phyloP scores from a whole-genome alignment of 768 basidiomycete genomes.

The Cyclocybe aegerita region DNA sequence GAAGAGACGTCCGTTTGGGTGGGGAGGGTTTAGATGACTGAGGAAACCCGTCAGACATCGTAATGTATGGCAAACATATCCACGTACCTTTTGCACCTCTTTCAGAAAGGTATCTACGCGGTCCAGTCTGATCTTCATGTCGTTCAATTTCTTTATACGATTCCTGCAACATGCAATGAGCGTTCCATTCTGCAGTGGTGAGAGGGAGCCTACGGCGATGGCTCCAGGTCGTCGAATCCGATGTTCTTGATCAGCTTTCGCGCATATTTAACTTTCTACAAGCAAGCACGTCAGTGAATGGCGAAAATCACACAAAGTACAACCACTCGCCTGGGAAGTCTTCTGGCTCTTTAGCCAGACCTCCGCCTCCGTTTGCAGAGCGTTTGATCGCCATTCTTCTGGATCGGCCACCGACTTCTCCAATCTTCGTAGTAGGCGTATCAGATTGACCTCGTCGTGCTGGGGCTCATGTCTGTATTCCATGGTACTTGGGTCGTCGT shows the following conservation, averaged over 20 bases:
- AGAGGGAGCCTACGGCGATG: conserved; percentile 36
- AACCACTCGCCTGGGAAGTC: conserved; percentile 50
- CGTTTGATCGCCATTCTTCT: conserved; percentile 32
- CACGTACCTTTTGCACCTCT: conserved; percentile 51
- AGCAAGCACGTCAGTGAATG: not conserved
- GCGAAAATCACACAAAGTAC: not conserved
- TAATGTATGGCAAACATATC: not conserved
- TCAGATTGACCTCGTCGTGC: conserved; percentile 72
- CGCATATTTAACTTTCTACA: conserved; percentile 53
- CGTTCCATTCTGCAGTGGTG: not conserved
- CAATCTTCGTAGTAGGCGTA: conserved; percentile 57
- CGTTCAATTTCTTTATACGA: conserved; percentile 42
- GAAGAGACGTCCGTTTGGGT: conserved; percentile 43
- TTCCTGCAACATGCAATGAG: conserved; percentile 28
- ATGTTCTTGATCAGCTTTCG: conserved; percentile 56
- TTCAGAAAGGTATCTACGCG: conserved; percentile 52
- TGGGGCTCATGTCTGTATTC: conserved; percentile 9
- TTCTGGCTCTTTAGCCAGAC: conserved; percentile 58
- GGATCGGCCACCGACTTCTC: conserved; percentile 51
- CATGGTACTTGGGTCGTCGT: not conserved
- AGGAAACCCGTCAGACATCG: conserved; percentile 39
- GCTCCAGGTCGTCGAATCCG: conserved; percentile 46
- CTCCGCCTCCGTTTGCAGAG: conserved; percentile 16
- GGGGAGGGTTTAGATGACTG: conserved; percentile 20
- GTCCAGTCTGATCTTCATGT: conserved; percentile 50